These are phyloP conservation scores for Biscogniauxia sp. DNA, from an alignment of 2,329 filamentous ascomycete species.

Conservation along the genomic window DNA sequence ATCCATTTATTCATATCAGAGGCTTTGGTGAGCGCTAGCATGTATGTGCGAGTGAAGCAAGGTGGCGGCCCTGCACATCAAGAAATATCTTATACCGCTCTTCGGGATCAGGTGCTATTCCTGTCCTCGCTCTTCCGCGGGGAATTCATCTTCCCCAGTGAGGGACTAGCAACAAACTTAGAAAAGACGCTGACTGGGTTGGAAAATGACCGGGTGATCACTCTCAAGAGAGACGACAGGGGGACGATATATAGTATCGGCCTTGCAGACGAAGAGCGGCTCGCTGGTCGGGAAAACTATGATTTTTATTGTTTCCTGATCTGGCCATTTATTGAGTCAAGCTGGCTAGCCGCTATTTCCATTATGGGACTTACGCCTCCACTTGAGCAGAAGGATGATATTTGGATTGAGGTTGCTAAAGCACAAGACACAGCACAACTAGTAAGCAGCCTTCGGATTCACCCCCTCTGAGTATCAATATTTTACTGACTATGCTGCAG, in stretches of 20 bases:
- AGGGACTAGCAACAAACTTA: constrained; percentile 77
- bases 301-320: constrained; percentile 99
- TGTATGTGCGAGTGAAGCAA: constrained; percentile 88
- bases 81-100: constrained; percentile 69
- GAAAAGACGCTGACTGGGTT: constrained; percentile 75
- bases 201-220: constrained; percentile 75
- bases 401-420: constrained; percentile 76
- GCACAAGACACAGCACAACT: constrained; percentile 80
- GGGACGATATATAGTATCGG: constrained; percentile 65
- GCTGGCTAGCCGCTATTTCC: constrained; percentile 86
- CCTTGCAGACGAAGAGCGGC: constrained; percentile 72
- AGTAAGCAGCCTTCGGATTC: constrained; percentile 43
- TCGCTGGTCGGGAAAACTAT: constrained; percentile 84
- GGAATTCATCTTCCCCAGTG: constrained; percentile 94
- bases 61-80: constrained; percentile 83
- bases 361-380: constrained; percentile 85
- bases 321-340: constrained; percentile 96
- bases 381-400: constrained; percentile 51
- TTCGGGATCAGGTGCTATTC: constrained; percentile 80
- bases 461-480: not conserved
- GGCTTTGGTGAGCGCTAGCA: constrained; percentile 80
- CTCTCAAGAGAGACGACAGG: constrained; percentile 56
- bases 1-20: constrained; percentile 97
- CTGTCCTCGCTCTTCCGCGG: constrained; percentile 90
- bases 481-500: constrained; percentile 39